Percentiles rank a stretch among this genome's conserved stretches.
Evolutionary conservation across 1,284 basidiomycete genomes (phyloP).

Genomic region (Papiliotrema nemorosa): DNA sequence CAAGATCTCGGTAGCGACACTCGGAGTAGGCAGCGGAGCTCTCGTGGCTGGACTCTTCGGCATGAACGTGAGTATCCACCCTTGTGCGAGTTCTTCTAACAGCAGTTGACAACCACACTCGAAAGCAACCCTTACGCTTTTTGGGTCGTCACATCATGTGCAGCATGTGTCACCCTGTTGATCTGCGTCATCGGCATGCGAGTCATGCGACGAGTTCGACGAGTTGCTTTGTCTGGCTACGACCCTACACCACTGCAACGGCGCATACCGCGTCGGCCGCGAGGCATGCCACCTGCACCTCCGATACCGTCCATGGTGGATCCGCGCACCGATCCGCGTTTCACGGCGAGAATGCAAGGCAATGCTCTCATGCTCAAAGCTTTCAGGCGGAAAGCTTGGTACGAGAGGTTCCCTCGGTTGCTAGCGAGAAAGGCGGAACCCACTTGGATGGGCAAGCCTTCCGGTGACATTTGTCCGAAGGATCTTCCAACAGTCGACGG

Average conservation of each 20-base stretch:
- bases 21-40: slow-evolving; percentile 91
- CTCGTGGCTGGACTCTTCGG: slow-evolving; percentile 87
- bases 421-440: neutral
- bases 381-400: slow-evolving; percentile 4
- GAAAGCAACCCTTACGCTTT: slow-evolving; percentile 50
- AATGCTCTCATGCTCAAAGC: neutral
- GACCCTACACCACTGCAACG: slow-evolving; percentile 3
- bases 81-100: slow-evolving; percentile 2
- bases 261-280: neutral
- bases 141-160: slow-evolving; percentile 37
- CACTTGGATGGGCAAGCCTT: neutral
- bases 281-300: no score
- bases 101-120: slow-evolving; percentile 41
- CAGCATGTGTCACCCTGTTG: slow-evolving; percentile 34
- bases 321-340: no score
- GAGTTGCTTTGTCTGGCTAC: slow-evolving; percentile 36
- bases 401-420: neutral
- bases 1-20: slow-evolving; percentile 88
- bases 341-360: neutral
- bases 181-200: slow-evolving; percentile 41
- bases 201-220: slow-evolving; percentile 40
- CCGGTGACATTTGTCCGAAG: neutral
- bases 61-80: slow-evolving; percentile 72
- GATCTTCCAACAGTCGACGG: no score
- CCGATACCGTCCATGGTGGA: no score